These are phyloP conservation scores for Aspergillus ochraceoroseus DNA, from an alignment of 2,329 filamentous ascomycete species.

Conservation along the genomic window DNA sequence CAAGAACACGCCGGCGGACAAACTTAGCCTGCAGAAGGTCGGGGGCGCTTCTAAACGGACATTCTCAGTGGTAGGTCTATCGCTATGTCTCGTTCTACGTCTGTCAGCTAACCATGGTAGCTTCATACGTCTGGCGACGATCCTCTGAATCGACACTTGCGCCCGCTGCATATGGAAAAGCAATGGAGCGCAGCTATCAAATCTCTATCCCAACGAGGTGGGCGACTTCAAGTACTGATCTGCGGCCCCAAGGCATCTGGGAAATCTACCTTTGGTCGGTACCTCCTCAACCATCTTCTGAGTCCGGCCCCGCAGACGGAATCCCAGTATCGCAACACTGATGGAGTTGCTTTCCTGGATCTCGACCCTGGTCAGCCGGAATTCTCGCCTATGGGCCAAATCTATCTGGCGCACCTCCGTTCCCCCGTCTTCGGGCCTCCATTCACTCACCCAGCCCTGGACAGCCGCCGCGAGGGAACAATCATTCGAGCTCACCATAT, in stretches of 20 bases:
- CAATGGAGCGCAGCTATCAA: slow-evolving; percentile 45
- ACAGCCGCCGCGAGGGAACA: slow-evolving; percentile 33
- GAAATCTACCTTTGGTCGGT: slow-evolving; percentile 56
- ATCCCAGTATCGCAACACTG: slow-evolving; percentile 27
- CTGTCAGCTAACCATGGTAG: slow-evolving; percentile 26
- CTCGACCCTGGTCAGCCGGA: slow-evolving; percentile 58
- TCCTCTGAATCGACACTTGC: slow-evolving; percentile 38
- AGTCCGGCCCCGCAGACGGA: slow-evolving; percentile 36
- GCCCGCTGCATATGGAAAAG: slow-evolving; percentile 42
- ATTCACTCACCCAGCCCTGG: slow-evolving; percentile 49
- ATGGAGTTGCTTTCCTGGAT: slow-evolving; percentile 53
- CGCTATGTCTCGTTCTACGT: background rate
- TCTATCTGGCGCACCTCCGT: slow-evolving; percentile 53
- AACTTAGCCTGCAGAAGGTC: slow-evolving; percentile 27
- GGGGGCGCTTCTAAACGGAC: slow-evolving; percentile 31
- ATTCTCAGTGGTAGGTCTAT: slow-evolving; percentile 39
- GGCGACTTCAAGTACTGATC: slow-evolving; percentile 44
- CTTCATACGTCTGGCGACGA: slow-evolving; percentile 43
- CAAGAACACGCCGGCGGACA: slow-evolving; percentile 31
- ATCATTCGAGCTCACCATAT: slow-evolving; percentile 52
- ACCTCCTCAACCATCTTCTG: slow-evolving; percentile 53
- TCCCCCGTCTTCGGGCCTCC: slow-evolving; percentile 53
- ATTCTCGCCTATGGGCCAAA: slow-evolving; percentile 54
- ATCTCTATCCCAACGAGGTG: slow-evolving; percentile 41
- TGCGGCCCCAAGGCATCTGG: slow-evolving; percentile 55